Evolutionary conservation across 768 basidiomycete species (phyloP).

Genomic region (Flagelloscypha sp.): DNA sequence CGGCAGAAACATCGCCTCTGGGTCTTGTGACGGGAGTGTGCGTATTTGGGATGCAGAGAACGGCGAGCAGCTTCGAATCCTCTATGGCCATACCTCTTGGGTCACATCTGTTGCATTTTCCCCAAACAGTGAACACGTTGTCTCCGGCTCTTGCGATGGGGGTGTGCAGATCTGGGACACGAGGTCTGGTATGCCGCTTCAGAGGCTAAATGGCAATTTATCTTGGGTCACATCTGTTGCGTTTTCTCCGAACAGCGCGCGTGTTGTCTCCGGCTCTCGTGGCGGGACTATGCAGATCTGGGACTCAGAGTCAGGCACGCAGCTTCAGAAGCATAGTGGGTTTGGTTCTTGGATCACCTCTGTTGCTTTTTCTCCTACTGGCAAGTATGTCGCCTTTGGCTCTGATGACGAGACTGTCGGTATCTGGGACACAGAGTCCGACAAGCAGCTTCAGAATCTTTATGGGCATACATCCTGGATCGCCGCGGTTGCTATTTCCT

Average conservation of each 20-base stretch:
- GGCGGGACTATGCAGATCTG: constrained; percentile 86
- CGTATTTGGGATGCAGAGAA: background rate
- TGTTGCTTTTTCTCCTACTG: constrained; percentile 11
- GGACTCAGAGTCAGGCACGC: no score
- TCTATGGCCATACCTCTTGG: no score
- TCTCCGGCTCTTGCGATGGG: constrained; percentile 62
- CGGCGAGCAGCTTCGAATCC: constrained; percentile 26
- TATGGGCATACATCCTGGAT: constrained; percentile 5
- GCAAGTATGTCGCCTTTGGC: constrained; percentile 12
- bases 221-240: constrained; percentile 7
- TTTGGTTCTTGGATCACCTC: background rate
- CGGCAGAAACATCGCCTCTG: constrained; percentile 63
- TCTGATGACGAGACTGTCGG: constrained; percentile 11
- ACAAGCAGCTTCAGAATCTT: constrained; percentile 1
- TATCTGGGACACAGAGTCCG: constrained; percentile 14
- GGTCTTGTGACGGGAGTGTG: constrained; percentile 39
- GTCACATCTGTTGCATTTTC: constrained; percentile 51
- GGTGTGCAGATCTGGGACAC: constrained; percentile 66
- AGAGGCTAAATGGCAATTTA: constrained; percentile 33
- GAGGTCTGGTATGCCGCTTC: constrained; percentile 44
- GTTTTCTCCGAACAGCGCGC: constrained; percentile 48
- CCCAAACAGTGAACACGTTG: constrained; percentile 49
- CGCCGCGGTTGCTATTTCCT: constrained; percentile 5
- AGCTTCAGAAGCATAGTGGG: no score
- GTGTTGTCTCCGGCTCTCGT: constrained; percentile 84